Evolutionary conservation across 495 filamentous ascomycete species (phyloP).

Genomic region (Aspergillus conjunctus): DNA sequence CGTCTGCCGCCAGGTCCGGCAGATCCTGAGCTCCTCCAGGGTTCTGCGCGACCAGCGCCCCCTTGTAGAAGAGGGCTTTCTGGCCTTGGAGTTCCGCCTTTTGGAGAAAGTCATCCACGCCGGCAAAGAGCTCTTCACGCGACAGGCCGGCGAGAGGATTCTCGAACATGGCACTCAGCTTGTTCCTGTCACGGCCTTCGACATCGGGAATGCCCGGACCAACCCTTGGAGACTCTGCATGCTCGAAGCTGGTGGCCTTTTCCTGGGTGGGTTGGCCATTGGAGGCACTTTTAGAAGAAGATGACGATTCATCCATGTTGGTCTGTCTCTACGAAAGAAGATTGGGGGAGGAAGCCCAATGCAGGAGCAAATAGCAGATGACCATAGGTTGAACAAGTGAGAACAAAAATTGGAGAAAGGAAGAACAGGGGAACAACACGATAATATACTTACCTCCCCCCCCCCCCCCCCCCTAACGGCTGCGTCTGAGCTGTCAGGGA

Average conservation of each 20-base stretch:
- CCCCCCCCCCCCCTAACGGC: too few species aligned
- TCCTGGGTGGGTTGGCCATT: too few species aligned
- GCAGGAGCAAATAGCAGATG: too few species aligned
- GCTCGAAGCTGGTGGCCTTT: background rate
- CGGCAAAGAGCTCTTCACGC: conserved; percentile 45
- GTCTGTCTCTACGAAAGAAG: too few species aligned
- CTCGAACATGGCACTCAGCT: conserved; percentile 33
- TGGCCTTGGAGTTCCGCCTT: conserved; percentile 48
- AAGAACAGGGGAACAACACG: too few species aligned
- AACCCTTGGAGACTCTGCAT: background rate
- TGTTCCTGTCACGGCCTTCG: conserved; percentile 7
- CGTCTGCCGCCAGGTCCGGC: conserved; percentile 47
- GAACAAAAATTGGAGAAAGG: too few species aligned
- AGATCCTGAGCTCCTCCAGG: conserved; percentile 43
- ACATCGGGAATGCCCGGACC: conserved; percentile 7
- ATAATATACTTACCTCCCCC: too few species aligned
- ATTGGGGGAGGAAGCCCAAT: too few species aligned
- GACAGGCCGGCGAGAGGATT: conserved; percentile 56
- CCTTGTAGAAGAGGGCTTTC: conserved; percentile 49
- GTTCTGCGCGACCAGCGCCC: conserved; percentile 56
- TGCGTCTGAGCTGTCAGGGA: too few species aligned
- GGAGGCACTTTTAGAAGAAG: too few species aligned
- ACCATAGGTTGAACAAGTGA: too few species aligned
- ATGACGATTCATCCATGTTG: too few species aligned
- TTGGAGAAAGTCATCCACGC: conserved; percentile 55